These are phyloP conservation scores for Amauroascus verrucosus DNA, from an alignment of 2,329 filamentous ascomycete genomes.

Conservation along the genomic window DNA sequence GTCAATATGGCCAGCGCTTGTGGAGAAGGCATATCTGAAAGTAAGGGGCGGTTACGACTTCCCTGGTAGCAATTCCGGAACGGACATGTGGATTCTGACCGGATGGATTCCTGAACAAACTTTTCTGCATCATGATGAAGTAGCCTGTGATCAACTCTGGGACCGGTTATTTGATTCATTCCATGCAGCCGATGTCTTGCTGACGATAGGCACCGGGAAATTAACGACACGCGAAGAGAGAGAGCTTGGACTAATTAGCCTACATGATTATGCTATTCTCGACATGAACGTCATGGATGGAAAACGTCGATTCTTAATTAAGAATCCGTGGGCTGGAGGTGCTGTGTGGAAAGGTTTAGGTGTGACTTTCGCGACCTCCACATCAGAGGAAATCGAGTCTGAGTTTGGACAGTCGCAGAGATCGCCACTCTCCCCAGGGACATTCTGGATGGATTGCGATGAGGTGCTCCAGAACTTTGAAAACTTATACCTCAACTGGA, in stretches of 20 bases:
- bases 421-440: conserved; percentile 48
- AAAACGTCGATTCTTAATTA: conserved; percentile 64
- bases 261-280: conserved; percentile 90
- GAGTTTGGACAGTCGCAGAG: conserved; percentile 17
- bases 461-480: conserved; percentile 87
- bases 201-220: conserved; percentile 83
- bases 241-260: conserved; percentile 68
- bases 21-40: conserved; percentile 96
- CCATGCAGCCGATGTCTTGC: conserved; percentile 65
- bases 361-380: conserved; percentile 12
- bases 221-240: conserved; percentile 67
- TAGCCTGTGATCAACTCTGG: conserved; percentile 70
- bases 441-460: conserved; percentile 87
- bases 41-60: conserved; percentile 94
- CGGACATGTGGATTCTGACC: conserved; percentile 82
- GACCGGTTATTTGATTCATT: conserved; percentile 63
- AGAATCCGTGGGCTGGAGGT: conserved; percentile 91
- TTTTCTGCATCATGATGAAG: conserved; percentile 77
- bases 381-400: conserved; percentile 5
- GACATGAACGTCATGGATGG: conserved; percentile 58
- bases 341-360: conserved; percentile 25
- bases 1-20: conserved; percentile 81
- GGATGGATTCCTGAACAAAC: conserved; percentile 97
- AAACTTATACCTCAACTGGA: conserved; percentile 96
- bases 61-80: conserved; percentile 92